Conservation (phyloP, 495 filamentous ascomycete species). For the Cairneyella variabilis region DNA sequence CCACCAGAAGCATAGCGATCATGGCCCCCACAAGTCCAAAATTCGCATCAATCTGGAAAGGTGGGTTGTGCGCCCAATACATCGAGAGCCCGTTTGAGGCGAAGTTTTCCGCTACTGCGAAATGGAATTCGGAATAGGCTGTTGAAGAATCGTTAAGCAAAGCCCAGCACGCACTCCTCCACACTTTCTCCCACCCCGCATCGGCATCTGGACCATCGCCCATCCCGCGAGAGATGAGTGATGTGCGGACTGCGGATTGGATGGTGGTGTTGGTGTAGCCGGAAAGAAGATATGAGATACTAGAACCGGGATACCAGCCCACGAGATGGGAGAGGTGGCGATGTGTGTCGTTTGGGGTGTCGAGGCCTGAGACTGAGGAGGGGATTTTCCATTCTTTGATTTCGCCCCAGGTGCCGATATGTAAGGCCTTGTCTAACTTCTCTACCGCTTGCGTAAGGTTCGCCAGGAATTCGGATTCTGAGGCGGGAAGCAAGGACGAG, state of each 20-base stretch:
- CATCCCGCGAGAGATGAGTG: constrained; percentile 35
- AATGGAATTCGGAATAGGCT: constrained; percentile 40
- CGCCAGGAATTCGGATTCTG: constrained; percentile 27
- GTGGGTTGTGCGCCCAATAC: constrained; percentile 34
- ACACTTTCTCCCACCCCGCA: constrained; percentile 53
- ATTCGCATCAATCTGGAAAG: constrained; percentile 56
- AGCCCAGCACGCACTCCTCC: constrained; percentile 47
- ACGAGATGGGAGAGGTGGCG: constrained; percentile 49
- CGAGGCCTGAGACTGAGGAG: constrained; percentile 28
- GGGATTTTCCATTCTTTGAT: constrained; percentile 50
- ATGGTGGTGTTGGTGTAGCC: constrained; percentile 30
- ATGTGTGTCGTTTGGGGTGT: constrained; percentile 41
- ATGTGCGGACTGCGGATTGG: constrained; percentile 36
- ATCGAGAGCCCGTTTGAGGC: constrained; percentile 43
- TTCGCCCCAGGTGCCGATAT: constrained; percentile 43
- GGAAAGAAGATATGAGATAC: constrained; percentile 29
- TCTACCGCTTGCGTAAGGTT: constrained; percentile 27
- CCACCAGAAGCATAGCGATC: constrained; percentile 41
- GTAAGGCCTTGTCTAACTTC: constrained; percentile 41
- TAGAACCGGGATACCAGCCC: constrained; percentile 52
- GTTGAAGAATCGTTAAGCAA: constrained; percentile 41
- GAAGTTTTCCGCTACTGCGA: constrained; percentile 33
- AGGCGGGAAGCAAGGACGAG: constrained; percentile 17
- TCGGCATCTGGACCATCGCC: constrained; percentile 41
- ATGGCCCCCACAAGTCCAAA: constrained; percentile 46